phyloP scores from a whole-genome alignment of 2,329 filamentous ascomycete species.

The Cryphonectria japonica region DNA sequence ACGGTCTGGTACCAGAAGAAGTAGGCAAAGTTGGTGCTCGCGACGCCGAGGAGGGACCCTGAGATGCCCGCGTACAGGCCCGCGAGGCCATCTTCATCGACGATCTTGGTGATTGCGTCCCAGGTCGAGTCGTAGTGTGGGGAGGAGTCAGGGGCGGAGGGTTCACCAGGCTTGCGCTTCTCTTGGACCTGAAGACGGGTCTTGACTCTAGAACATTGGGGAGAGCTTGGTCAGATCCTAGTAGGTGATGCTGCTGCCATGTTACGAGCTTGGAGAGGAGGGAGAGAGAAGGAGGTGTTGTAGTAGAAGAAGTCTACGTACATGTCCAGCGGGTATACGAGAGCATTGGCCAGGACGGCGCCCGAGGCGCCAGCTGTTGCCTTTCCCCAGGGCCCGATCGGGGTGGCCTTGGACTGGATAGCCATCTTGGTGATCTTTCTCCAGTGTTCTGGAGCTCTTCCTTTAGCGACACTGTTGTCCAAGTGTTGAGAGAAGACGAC shows the following conservation, averaged over 20 bases:
- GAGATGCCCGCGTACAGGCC: constrained; percentile 90
- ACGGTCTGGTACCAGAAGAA: constrained; percentile 99
- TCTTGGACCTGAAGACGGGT: constrained; percentile 95
- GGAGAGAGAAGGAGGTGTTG: background rate
- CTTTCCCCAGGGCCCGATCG: constrained; percentile 87
- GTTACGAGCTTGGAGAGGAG: background rate
- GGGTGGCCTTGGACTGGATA: constrained; percentile 65
- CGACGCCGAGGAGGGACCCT: constrained; percentile 86
- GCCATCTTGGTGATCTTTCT: constrained; percentile 59
- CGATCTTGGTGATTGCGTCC: constrained; percentile 86
- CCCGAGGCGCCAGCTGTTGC: constrained; percentile 91
- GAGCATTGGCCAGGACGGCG: constrained; percentile 89
- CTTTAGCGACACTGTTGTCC: background rate
- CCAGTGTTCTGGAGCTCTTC: constrained; percentile 27
- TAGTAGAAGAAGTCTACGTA: constrained; percentile 43
- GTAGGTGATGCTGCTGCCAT: no score
- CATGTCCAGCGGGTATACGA: constrained; percentile 98
- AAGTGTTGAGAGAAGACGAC: background rate
- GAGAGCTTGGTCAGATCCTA: constrained; percentile 39
- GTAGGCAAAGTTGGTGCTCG: constrained; percentile 98
- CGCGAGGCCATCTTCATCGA: constrained; percentile 74
- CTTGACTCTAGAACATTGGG: constrained; percentile 70
- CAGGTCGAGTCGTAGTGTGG: constrained; percentile 84
- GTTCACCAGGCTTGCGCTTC: constrained; percentile 59
- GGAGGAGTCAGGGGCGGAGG: constrained; percentile 50